Conservation (phyloP, 176 grass and related monocot genomes). For the Oryza officinalis region DNA sequence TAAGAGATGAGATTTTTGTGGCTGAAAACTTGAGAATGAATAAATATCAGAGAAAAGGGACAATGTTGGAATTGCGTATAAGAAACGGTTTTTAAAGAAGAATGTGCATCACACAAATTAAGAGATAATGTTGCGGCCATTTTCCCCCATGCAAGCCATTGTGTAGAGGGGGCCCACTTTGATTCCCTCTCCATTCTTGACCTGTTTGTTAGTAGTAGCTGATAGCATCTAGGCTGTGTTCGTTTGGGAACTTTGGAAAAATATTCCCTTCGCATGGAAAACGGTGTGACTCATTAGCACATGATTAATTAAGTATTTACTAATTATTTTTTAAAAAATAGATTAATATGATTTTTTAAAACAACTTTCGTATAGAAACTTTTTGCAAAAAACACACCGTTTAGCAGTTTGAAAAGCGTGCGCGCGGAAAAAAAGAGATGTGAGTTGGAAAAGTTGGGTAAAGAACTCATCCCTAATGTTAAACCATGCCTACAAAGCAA, state of each 20-base stretch:
- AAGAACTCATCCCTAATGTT: too few relatives aligned
- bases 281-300: too few relatives aligned
- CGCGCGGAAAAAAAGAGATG: too few relatives aligned
- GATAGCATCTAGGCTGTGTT: not conserved
- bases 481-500: not conserved
- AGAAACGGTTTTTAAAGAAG: conserved; percentile 27
- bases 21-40: conserved; percentile 36
- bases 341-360: too few relatives aligned
- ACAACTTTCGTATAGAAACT: too few relatives aligned
- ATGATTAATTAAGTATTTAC: too few relatives aligned
- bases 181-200: conserved; percentile 38
- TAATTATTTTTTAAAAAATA: too few relatives aligned
- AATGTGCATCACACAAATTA: conserved; percentile 43
- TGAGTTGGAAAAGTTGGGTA: too few relatives aligned
- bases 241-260: too few relatives aligned
- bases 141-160: conserved; percentile 2
- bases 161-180: conserved; percentile 24
- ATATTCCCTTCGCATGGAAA: too few relatives aligned
- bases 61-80: conserved; percentile 35
- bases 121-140: conserved; percentile 35
- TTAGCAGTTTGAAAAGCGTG: too few relatives aligned
- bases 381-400: too few relatives aligned
- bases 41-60: conserved; percentile 53
- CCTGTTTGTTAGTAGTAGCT: not conserved
- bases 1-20: conserved; percentile 49